Base-by-base conservation (phyloP, 2,329 filamentous ascomycete species). In the Lizonia empirigonia region DNA sequence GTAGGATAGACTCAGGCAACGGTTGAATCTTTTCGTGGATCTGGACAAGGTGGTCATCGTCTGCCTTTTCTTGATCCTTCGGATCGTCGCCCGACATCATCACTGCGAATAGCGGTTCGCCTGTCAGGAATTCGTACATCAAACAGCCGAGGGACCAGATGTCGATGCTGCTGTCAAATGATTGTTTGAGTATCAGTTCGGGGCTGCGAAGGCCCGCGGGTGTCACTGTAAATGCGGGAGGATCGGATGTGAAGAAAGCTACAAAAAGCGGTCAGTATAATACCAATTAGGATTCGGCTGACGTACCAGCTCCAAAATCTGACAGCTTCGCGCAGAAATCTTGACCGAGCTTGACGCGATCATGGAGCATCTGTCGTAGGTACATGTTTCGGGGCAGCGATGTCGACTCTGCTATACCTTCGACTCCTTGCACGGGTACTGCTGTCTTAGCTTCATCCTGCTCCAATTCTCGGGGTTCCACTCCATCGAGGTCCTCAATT, bases 141-240 rank as follows among this genome's bases (percentile, higher is more conserved):
- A 71, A 55, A 38, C 68, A 72, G 10, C 59, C 50, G 32, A 71
- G 67, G 42, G 59, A 66, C 72, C 65, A 74, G 30, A 74, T 58
- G 23, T 74, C 69, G 42, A 73, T 68, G 2, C 61, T 56, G 38
- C 55, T 62, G 51, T 63, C 59, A 60, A 74, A 68, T 6, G 8
- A 18, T 19, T 68, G 53, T 1, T 60, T 62, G 36, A 72, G 64
- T 51, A 73, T 67, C 2, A 65, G 59, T 53, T 74, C 69, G 5
- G 62, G 71, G n/a, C 59, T 65, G 24, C 55, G 55, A 24, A 72
- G 64, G 34, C 34, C 45, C 27, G 62, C 45, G 8, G 67, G 67
- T 55, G 63, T 56, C 60, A 62, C 38, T 50, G 30, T 52, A 52
- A 55, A 45, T 54, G 50, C 13, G 50, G 47, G 47, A 63, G 70